phyloP scores from a whole-genome alignment of 352 stramenopile genomes.

The Phytophthora syringae region DNA sequence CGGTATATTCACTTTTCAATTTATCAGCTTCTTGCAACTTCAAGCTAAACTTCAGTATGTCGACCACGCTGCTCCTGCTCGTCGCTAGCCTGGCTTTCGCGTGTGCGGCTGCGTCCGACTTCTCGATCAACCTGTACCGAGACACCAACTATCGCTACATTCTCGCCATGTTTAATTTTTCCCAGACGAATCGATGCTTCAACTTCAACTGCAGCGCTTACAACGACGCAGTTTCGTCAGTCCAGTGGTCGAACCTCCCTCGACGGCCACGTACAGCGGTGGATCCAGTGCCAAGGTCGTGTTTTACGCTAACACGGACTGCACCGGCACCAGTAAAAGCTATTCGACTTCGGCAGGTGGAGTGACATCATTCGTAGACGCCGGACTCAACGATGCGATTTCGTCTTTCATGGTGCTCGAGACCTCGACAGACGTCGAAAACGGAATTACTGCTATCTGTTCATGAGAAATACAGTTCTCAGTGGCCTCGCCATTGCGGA shows the following conservation, averaged over 20 bases:
- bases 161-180: constrained; percentile 14
- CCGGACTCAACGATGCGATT: constrained; percentile 16
- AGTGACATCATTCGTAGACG: constrained; percentile 13
- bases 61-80: neutral
- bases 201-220: constrained; percentile 17
- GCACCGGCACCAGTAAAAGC: constrained; percentile 16
- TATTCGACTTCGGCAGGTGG: constrained; percentile 6
- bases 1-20: neutral
- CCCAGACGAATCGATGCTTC: constrained; percentile 25
- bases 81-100: neutral
- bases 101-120: neutral
- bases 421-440: constrained; percentile 11
- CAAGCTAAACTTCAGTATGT: neutral
- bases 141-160: constrained; percentile 18
- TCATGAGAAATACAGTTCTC: neutral
- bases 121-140: constrained; percentile 22
- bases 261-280: constrained; percentile 2
- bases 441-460: constrained; percentile 14
- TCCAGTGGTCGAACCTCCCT: constrained; percentile 25
- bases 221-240: constrained; percentile 23
- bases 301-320: constrained; percentile 19
- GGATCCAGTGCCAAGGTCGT: constrained; percentile 8
- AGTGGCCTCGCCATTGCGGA: neutral
- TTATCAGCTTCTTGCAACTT: neutral
- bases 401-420: constrained; percentile 29